A percentile compares a stretch with the other conserved stretches of the same genome.
These are phyloP conservation scores for Phytophthora foliorum DNA, from an alignment of 352 stramenopile genomes.

Conservation along the genomic window DNA sequence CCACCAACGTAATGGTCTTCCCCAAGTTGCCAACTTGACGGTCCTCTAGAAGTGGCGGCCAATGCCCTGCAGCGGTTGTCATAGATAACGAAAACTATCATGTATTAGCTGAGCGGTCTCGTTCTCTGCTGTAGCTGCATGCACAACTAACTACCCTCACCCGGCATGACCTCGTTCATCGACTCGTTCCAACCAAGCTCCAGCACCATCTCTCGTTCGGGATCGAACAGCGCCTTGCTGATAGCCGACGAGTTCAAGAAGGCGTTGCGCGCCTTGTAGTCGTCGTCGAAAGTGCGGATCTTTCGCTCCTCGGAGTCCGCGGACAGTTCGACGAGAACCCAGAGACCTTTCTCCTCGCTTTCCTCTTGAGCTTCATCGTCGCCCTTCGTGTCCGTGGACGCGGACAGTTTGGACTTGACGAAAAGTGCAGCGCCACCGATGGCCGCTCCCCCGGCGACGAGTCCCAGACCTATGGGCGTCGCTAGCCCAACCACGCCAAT, in stretches of 20 bases:
- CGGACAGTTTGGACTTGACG: conserved; percentile 2
- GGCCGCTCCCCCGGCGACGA: conserved; percentile 29
- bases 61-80: neutral
- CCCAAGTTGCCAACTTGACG: too few species aligned
- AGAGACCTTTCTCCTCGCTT: conserved; percentile 14
- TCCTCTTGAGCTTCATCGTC: neutral
- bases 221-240: conserved; percentile 31
- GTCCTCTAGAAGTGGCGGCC: too few species aligned
- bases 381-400: neutral
- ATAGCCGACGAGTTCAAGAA: conserved; percentile 24
- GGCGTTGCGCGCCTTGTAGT: conserved; percentile 32
- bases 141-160: neutral
- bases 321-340: conserved; percentile 26
- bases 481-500: conserved; percentile 55
- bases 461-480: conserved; percentile 33
- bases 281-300: conserved; percentile 18
- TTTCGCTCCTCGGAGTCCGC: conserved; percentile 1
- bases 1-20: neutral
- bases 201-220: conserved; percentile 17
- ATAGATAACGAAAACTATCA: neutral
- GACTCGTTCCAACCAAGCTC: conserved; percentile 16
- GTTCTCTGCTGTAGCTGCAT: neutral
- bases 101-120: neutral
- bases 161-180: too few species aligned
- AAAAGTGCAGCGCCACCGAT: conserved; percentile 24